A percentile compares a stretch with the other conserved stretches of the same genome.
These are phyloP conservation scores for Fomes fomentarius DNA, from an alignment of 1,284 basidiomycete species.

Conservation along the genomic window DNA sequence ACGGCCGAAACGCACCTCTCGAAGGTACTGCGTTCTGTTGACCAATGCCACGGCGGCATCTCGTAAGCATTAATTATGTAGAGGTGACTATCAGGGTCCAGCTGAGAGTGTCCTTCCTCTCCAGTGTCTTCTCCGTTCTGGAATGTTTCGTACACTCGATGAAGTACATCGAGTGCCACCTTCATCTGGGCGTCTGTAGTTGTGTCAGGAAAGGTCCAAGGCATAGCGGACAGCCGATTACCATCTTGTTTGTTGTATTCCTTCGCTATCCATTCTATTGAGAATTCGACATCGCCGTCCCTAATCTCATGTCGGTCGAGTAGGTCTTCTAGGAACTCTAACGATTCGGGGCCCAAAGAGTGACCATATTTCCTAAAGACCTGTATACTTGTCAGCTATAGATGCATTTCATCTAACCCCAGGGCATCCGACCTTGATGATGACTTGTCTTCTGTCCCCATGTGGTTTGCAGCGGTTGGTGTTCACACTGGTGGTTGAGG, in stretches of 20 bases:
- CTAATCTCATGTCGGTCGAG: constrained; percentile 67
- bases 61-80: constrained; percentile 90
- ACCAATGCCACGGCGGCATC: constrained; percentile 94
- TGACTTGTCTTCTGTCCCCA: constrained; percentile 55
- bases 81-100: constrained; percentile 87
- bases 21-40: constrained; percentile 81
- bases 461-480: constrained; percentile 44
- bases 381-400: constrained; percentile 38
- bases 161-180: constrained; percentile 72
- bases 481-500: not conserved
- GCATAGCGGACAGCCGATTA: constrained; percentile 27
- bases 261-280: constrained; percentile 82
- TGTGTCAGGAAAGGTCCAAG: not conserved
- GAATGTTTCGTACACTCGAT: constrained; percentile 81
- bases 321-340: constrained; percentile 71
- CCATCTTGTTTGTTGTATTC: constrained; percentile 95
- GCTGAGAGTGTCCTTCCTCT: constrained; percentile 57
- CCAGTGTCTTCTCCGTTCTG: constrained; percentile 72
- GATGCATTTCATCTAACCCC: not conserved
- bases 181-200: constrained; percentile 76
- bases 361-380: constrained; percentile 85
- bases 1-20: constrained; percentile 61
- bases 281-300: constrained; percentile 76
- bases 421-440: constrained; percentile 64
- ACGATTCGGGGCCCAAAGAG: constrained; percentile 75